phyloP scores from a whole-genome alignment of 176 grass and related monocot species.

The Carex myosuroides region DNA sequence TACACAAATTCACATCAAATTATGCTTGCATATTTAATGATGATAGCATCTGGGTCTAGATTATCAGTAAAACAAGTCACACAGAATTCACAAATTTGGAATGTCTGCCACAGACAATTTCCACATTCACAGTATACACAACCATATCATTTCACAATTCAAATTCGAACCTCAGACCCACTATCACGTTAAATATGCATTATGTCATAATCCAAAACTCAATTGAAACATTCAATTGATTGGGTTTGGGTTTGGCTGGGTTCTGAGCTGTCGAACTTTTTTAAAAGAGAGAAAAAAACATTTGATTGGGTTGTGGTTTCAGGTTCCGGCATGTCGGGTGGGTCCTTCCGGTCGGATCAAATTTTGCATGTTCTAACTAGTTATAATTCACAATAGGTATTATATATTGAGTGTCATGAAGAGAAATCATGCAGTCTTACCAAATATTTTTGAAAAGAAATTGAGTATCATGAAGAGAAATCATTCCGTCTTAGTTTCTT shows the following conservation, averaged over 20 bases:
- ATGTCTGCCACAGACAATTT: too few relatives aligned
- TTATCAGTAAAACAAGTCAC: too few relatives aligned
- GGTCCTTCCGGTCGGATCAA: not conserved
- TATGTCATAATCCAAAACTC: too few relatives aligned
- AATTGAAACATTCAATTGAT: too few relatives aligned
- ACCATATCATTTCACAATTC: too few relatives aligned
- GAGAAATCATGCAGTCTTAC: not conserved
- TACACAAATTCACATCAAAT: too few relatives aligned
- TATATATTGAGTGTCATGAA: not conserved
- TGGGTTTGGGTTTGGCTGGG: not conserved
- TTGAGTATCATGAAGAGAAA: not conserved
- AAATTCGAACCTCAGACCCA: too few relatives aligned
- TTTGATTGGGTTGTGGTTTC: not conserved
- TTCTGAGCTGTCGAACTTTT: not conserved
- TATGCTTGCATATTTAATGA: too few relatives aligned
- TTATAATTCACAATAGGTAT: not conserved
- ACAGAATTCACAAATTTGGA: too few relatives aligned
- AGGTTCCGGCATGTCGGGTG: not conserved
- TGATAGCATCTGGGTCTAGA: too few relatives aligned
- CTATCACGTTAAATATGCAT: too few relatives aligned
- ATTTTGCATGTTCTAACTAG: not conserved
- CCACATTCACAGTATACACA: too few relatives aligned
- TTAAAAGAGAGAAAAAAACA: not conserved
- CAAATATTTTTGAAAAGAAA: not conserved
- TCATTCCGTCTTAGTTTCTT: not conserved